A percentile compares a stretch with the other conserved stretches of the same genome.
Evolutionary conservation across 345 rosid species (phyloP).

Genomic region (Cardiospermum halicacabum): DNA sequence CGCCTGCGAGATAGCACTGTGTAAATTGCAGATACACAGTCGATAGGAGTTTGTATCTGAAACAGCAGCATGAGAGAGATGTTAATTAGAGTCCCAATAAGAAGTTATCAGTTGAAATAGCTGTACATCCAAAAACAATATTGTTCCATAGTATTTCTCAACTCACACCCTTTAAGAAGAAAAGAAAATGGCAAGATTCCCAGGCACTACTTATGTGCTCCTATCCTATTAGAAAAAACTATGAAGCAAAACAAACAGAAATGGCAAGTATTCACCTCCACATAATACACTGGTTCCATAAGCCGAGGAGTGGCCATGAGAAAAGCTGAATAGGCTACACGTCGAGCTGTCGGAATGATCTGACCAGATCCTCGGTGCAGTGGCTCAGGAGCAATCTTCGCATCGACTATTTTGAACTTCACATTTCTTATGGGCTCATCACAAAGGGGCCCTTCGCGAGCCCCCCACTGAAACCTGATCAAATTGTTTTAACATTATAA

Average conservation of each 20-base stretch:
- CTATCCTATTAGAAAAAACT: neutral
- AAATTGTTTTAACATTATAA: conserved; percentile 12
- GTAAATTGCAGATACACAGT: conserved; percentile 92
- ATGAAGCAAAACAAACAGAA: neutral
- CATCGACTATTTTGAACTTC: conserved; percentile 94
- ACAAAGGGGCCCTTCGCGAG: conserved; percentile 97
- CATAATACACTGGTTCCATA: conserved; percentile 99
- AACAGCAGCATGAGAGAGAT: conserved; percentile 8
- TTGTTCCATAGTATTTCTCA: neutral
- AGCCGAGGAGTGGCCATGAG: conserved; percentile 97
- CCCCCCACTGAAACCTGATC: conserved; percentile 96
- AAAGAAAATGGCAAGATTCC: neutral
- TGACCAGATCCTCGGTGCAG: conserved; percentile 95
- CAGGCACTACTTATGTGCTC: neutral
- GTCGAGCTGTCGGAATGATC: conserved; percentile 95
- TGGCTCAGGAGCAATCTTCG: conserved; percentile 88
- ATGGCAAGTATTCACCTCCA: conserved; percentile 53
- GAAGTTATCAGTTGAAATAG: neutral
- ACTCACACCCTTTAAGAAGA: neutral
- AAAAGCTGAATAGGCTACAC: conserved; percentile 90
- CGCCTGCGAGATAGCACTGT: conserved; percentile 90
- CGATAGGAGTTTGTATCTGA: conserved; percentile 98
- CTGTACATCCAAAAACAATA: neutral
- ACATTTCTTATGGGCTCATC: conserved; percentile 98
- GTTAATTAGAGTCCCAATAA: neutral